A percentile compares a stretch with the other conserved stretches of the same genome.
phyloP scores from a whole-genome alignment of 129 eudicot genomes.

The Cynara cardunculus region DNA sequence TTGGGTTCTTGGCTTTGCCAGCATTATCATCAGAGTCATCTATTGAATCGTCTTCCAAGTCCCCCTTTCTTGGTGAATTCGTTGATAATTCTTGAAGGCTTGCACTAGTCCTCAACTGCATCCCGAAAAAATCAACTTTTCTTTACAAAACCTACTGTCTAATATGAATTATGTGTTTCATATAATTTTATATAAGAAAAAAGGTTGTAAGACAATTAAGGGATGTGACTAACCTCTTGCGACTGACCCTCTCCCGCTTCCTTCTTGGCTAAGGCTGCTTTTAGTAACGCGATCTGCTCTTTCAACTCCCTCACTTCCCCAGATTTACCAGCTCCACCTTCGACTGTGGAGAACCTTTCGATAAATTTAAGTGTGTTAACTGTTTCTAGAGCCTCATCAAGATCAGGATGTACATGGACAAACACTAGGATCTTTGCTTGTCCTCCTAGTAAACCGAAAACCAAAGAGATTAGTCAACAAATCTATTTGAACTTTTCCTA shows the following conservation, averaged over 20 bases:
- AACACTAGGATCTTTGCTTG: slow-evolving; percentile 91
- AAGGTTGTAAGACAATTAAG: not conserved
- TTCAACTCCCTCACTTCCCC: slow-evolving; percentile 63
- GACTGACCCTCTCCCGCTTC: slow-evolving; percentile 31
- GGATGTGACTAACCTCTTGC: slow-evolving; percentile 11
- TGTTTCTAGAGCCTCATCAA: slow-evolving; percentile 61
- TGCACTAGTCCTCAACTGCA: slow-evolving; percentile 2
- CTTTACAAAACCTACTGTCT: not conserved
- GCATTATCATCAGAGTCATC: not conserved
- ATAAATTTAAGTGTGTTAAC: slow-evolving; percentile 76
- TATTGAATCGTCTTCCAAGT: not conserved
- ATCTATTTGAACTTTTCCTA: not conserved
- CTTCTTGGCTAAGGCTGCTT: slow-evolving; percentile 61
- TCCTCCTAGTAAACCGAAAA: slow-evolving; percentile 41
- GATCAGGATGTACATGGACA: slow-evolving; percentile 80
- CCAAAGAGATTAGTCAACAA: not conserved
- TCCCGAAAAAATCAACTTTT: not conserved
- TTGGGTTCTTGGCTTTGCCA: not conserved
- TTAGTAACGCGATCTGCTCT: slow-evolving; percentile 61
- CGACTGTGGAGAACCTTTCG: slow-evolving; percentile 76
- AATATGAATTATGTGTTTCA: not conserved
- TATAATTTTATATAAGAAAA: not conserved
- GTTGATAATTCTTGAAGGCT: not conserved
- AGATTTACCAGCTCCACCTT: slow-evolving; percentile 71
- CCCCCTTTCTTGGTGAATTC: slow-evolving; percentile 17